Conservation (phyloP, 169 alveolate species). For the Amoebophrya sp. region DNA sequence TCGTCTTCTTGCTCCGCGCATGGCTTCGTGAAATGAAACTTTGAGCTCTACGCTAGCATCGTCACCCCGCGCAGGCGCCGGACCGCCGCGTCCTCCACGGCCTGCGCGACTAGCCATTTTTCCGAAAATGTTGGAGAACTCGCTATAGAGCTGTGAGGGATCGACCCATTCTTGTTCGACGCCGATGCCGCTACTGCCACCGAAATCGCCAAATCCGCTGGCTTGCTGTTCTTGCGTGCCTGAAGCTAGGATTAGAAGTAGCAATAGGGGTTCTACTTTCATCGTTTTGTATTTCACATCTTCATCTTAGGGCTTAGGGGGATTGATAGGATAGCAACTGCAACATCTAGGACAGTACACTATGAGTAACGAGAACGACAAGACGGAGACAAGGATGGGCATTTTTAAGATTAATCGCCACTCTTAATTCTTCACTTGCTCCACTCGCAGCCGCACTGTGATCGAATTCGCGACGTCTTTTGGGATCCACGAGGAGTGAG, state of each 20-base stretch:
- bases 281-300: too few species aligned
- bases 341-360: too few species aligned
- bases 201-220: background rate
- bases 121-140: background rate
- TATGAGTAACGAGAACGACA: too few species aligned
- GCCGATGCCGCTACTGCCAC: background rate
- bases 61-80: background rate
- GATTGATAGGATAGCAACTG: too few species aligned
- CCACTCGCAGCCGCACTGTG: too few species aligned
- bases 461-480: background rate
- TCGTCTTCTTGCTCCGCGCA: background rate
- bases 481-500: background rate
- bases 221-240: background rate
- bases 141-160: background rate
- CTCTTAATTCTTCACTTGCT: too few species aligned
- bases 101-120: background rate
- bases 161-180: too few species aligned
- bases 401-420: too few species aligned
- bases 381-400: too few species aligned
- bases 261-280: too few species aligned
- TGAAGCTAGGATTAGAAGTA: too few species aligned
- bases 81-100: background rate
- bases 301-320: too few species aligned
- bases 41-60: background rate
- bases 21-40: background rate